Evolutionary conservation across 768 basidiomycete species (phyloP), one percentile per base, ranked within the genome.

Genomic region (Phallus indusiatus): DNA sequence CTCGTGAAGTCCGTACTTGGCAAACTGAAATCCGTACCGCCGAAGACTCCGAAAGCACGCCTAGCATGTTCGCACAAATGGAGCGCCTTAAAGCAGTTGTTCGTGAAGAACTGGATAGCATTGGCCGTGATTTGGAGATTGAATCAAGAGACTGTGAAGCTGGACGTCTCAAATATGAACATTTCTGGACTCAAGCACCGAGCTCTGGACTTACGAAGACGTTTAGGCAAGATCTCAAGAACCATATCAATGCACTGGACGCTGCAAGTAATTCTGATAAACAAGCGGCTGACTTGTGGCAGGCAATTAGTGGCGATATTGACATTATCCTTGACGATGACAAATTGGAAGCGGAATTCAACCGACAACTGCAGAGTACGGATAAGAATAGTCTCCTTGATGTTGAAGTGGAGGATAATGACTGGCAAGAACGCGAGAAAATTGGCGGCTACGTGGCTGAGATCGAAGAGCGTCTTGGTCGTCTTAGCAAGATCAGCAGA

Each of bases 141-240:
- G 96, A 98, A 71, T 84, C 82, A 35, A 75, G 84, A 63, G 92
- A 94, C 51, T 97, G 94, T 71, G 95, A 99, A 72, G 76, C 79
- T 53, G 82, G 86, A 84, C 76, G 94, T 57, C 86, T 93, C 66
- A 88, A 88, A 70, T 94, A 91, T 70, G 86, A 86, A 33, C 86
- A 93, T 64, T 70, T 81, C 28, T 97, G 91, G 86, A 84, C 86
- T 8, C 94, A 96, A 70, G 79, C 81, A 9, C 94, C 95, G 0
- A 87, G 87, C 5, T 84, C 90, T 0, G 77, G 81, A 1, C 71
- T 85, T 60, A 88, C 86, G 48, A 86, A 88, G 69, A 71, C 76
- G 6, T 70, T 88, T 57, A 78, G 94, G 14, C 82, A 82, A 61
- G 92, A 94, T 67, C 71, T 97, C 56, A 92, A 92, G 69, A 77